Evolutionary conservation across 2,329 filamentous ascomycete species (phyloP).

Genomic region (Huntiella moniliformis): DNA sequence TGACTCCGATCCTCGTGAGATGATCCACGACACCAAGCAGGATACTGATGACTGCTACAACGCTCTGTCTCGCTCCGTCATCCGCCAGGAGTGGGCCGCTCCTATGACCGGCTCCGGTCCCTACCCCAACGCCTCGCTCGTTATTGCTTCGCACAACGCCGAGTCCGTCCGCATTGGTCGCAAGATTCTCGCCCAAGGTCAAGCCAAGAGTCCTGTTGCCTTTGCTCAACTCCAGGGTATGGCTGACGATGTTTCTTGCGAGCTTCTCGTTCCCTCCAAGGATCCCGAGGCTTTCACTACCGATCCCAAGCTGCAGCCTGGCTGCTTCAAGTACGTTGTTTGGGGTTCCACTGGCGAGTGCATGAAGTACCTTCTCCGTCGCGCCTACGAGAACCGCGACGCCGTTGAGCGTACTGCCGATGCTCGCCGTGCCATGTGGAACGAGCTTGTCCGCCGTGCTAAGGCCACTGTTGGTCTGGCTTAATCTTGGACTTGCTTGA

Average conservation of each 20-base stretch:
- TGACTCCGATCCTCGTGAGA: conserved; percentile 45
- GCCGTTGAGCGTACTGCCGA: conserved; percentile 44
- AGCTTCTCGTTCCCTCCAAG: conserved; percentile 23
- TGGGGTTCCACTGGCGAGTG: conserved; percentile 62
- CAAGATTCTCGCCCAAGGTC: conserved; percentile 28
- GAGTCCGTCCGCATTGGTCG: conserved; percentile 44
- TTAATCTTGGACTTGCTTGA: conserved; percentile 13
- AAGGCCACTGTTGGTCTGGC: conserved; percentile 24
- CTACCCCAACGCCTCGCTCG: conserved; percentile 42
- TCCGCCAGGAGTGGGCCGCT: conserved; percentile 42
- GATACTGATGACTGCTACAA: conserved; percentile 59
- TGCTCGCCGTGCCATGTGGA: conserved; percentile 43
- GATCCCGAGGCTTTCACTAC: conserved; percentile 3
- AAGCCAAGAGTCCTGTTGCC: conserved; percentile 22
- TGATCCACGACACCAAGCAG: conserved; percentile 54
- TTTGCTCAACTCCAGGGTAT: conserved; percentile 73
- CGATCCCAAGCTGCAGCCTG: conserved; percentile 14
- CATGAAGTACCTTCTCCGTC: conserved; percentile 56
- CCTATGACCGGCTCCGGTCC: conserved; percentile 21
- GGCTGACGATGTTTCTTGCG: conserved; percentile 77
- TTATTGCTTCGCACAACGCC: conserved; percentile 71
- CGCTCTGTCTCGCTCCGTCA: conserved; percentile 44
- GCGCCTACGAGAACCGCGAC: conserved; percentile 51
- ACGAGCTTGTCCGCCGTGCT: conserved; percentile 38
- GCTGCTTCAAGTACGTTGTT: conserved; percentile 47